Evolutionary conservation across 352 stramenopile species (phyloP).

Genomic region (Phytophthora fragariae): DNA sequence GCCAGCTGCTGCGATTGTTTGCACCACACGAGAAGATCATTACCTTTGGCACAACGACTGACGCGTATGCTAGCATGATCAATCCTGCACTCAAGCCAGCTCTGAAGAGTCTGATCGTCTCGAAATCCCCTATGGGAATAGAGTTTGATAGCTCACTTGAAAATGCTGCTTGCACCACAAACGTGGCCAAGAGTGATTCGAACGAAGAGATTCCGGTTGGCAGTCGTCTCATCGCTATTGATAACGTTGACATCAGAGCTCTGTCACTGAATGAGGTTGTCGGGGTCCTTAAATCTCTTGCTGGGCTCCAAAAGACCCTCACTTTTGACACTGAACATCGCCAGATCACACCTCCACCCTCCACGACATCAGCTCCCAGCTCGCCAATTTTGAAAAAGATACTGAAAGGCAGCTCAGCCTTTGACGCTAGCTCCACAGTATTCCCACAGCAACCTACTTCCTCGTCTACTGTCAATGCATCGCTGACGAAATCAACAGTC

Average conservation of each 20-base stretch:
- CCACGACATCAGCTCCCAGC: not conserved
- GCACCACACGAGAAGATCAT: constrained; percentile 58
- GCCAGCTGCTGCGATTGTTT: constrained; percentile 48
- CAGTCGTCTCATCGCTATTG: constrained; percentile 59
- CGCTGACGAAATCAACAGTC: constrained; percentile 9
- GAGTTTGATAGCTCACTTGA: constrained; percentile 40
- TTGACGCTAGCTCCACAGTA: not conserved
- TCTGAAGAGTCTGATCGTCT: constrained; percentile 29
- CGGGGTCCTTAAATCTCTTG: constrained; percentile 42
- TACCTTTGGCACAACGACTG: constrained; percentile 58
- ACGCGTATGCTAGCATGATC: constrained; percentile 47
- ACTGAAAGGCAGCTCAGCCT: not conserved
- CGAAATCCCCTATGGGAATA: constrained; percentile 38
- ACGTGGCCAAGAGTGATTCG: constrained; percentile 15
- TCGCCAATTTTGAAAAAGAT: constrained; percentile 1
- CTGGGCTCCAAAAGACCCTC: constrained; percentile 33
- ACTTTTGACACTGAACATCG: constrained; percentile 45
- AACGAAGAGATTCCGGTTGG: constrained; percentile 42
- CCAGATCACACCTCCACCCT: not conserved
- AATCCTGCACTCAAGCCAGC: constrained; percentile 17
- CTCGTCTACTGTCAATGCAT: not conserved
- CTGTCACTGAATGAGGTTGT: constrained; percentile 47
- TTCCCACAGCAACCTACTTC: not conserved
- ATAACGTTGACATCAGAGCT: constrained; percentile 52
- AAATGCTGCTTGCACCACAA: constrained; percentile 16